Evolutionary conservation across 768 basidiomycete species (phyloP).

Genomic region (Leccinum truebloodii): DNA sequence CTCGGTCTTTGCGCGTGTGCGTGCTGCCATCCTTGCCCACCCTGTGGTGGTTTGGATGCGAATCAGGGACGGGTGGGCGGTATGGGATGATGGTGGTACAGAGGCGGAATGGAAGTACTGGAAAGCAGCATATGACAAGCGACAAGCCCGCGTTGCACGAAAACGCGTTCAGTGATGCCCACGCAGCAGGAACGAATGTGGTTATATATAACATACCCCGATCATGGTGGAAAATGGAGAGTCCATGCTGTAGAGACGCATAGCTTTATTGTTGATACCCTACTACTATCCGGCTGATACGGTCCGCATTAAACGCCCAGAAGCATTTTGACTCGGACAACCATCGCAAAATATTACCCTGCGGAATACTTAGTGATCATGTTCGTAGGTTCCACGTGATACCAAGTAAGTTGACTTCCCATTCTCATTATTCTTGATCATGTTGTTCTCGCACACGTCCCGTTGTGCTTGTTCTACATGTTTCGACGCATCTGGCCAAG

Average conservation of each 20-base stretch:
- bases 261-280: not conserved
- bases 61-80: constrained; percentile 78
- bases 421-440: not conserved
- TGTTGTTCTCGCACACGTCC: constrained; percentile 1
- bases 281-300: not conserved
- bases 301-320: not conserved
- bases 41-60: constrained; percentile 64
- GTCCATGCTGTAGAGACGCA: constrained; percentile 16
- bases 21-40: constrained; percentile 52
- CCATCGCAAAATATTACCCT: too few relatives aligned
- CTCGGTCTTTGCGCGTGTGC: constrained; percentile 53
- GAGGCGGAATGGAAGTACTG: constrained; percentile 72
- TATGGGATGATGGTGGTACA: constrained; percentile 79
- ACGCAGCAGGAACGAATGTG: not conserved
- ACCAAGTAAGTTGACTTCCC: not conserved
- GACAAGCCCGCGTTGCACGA: constrained; percentile 18
- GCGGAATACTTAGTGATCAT: too few relatives aligned
- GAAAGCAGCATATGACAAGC: constrained; percentile 57
- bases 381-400: too few relatives aligned
- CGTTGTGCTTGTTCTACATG: constrained; percentile 8
- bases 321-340: too few relatives aligned
- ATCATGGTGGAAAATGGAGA: constrained; percentile 54
- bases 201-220: constrained; percentile 21
- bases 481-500: constrained; percentile 7
- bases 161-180: constrained; percentile 21